A percentile compares a stretch with the other conserved stretches of the same genome.
These are phyloP conservation scores for Spizellomyces sp. DNA, from an alignment of 192 early-diverging fungal species.

Conservation along the genomic window DNA sequence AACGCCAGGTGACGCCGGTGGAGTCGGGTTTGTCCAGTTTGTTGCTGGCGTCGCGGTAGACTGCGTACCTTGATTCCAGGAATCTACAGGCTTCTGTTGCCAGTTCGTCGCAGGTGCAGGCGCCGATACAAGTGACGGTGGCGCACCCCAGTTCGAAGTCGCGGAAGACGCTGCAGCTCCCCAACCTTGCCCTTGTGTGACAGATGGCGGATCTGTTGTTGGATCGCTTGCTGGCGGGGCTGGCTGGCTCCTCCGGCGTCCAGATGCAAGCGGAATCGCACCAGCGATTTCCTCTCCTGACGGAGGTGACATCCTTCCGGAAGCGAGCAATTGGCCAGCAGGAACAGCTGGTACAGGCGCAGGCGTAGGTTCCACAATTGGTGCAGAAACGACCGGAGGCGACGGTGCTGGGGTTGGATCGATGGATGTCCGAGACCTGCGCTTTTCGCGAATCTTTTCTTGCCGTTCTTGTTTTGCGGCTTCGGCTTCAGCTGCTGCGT, in stretches of 20 bases:
- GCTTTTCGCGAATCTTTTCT: constrained; percentile 52
- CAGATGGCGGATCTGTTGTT: not conserved
- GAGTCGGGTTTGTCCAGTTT: constrained; percentile 7
- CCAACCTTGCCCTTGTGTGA: constrained; percentile 14
- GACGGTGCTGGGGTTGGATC: not conserved
- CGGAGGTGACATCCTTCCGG: not conserved
- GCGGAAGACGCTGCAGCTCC: constrained; percentile 14
- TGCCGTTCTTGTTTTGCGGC: constrained; percentile 42
- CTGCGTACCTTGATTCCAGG: too few species aligned
- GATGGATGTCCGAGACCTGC: constrained; percentile 17
- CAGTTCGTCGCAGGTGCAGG: too few species aligned
- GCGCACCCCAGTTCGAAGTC: not conserved
- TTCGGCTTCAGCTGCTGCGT: constrained; percentile 35
- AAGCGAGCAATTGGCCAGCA: not conserved
- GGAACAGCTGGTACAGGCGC: not conserved
- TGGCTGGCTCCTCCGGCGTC: constrained; percentile 13
- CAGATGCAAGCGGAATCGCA: constrained; percentile 21
- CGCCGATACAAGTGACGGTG: too few species aligned
- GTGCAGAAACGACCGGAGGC: not conserved
- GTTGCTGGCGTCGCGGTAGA: too few species aligned
- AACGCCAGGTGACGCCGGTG: constrained; percentile 11
- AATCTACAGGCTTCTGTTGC: too few species aligned
- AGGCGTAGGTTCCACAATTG: not conserved
- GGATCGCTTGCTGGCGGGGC: too few species aligned
- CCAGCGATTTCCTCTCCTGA: constrained; percentile 15